Conservation (phyloP, 345 rosid species). For the Populus ilicifolia region DNA sequence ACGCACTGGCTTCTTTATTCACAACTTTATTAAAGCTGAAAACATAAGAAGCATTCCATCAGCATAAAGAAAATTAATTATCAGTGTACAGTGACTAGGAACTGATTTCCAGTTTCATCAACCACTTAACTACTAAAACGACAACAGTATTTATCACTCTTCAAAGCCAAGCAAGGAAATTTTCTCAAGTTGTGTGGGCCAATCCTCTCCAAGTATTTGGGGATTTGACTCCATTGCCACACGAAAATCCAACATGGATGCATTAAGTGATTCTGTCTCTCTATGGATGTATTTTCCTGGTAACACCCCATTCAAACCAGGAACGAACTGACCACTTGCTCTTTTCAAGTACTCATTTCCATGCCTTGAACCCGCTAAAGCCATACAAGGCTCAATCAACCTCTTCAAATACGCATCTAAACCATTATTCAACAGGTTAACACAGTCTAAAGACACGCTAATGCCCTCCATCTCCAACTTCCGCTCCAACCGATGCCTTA, state of each 20-base stretch:
- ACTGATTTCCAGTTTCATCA: not conserved
- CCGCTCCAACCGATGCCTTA: conserved; percentile 11
- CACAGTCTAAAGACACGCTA: conserved; percentile 12
- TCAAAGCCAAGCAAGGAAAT: conserved; percentile 28
- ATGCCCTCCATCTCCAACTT: conserved; percentile 19
- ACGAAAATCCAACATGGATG: conserved; percentile 22
- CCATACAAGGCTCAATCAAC: conserved; percentile 22
- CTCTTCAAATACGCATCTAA: conserved; percentile 20
- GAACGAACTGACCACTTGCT: conserved; percentile 8
- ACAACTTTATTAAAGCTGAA: conserved; percentile 71
- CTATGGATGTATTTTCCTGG: conserved; percentile 18
- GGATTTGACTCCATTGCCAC: conserved; percentile 25
- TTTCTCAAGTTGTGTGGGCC: conserved; percentile 23
- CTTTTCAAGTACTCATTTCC: conserved; percentile 5
- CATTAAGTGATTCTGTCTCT: conserved; percentile 7
- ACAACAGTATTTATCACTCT: conserved; percentile 8
- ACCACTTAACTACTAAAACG: not conserved
- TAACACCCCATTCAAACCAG: conserved; percentile 15
- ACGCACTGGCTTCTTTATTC: conserved; percentile 74
- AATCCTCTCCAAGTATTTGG: conserved; percentile 19
- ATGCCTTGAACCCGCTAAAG: conserved; percentile 16
- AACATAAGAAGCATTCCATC: conserved; percentile 87
- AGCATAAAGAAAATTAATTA: conserved; percentile 50
- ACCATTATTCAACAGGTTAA: conserved; percentile 14
- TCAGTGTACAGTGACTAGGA: not conserved